A percentile compares a stretch with the other conserved stretches of the same genome.
Evolutionary conservation across 257 asterid species (phyloP).

Genomic region (Agastache rugosa): DNA sequence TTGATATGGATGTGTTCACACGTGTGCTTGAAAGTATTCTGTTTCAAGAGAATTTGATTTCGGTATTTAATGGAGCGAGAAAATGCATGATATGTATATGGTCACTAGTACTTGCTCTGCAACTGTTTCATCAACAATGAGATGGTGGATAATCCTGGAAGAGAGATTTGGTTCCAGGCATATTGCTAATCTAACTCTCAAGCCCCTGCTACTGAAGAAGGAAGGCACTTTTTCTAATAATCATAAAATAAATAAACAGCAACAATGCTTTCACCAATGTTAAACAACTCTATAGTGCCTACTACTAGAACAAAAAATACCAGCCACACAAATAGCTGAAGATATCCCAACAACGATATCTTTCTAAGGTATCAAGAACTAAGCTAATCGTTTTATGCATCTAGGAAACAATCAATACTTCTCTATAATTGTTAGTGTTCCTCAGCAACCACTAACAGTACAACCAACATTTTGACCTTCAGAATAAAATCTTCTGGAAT

Average conservation of each 20-base stretch:
- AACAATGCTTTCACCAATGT: neutral
- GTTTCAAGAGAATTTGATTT: neutral
- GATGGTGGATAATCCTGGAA: neutral
- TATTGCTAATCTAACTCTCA: conserved; percentile 14
- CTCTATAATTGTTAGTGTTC: neutral
- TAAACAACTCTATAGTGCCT: neutral
- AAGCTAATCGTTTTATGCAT: conserved; percentile 11
- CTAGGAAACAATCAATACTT: neutral
- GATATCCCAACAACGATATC: conserved; percentile 6
- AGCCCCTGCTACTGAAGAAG: neutral
- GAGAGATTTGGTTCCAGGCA: conserved; percentile 11
- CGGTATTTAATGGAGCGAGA: neutral
- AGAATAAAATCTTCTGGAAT: neutral
- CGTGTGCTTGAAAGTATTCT: neutral
- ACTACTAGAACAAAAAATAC: conserved; percentile 8
- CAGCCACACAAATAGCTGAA: conserved; percentile 26
- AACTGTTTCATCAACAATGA: neutral
- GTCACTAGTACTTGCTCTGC: conserved; percentile 1
- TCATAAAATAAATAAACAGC: neutral
- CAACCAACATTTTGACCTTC: conserved; percentile 3
- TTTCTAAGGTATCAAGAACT: conserved; percentile 21
- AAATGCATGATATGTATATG: neutral
- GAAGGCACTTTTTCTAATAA: conserved; percentile 9
- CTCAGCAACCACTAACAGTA: conserved; percentile 16
- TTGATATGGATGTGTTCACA: neutral